Evolutionary conservation across 2,329 filamentous ascomycete species (phyloP), one percentile per base, ranked within the genome.

Genomic region (Lecanicillium sp.): DNA sequence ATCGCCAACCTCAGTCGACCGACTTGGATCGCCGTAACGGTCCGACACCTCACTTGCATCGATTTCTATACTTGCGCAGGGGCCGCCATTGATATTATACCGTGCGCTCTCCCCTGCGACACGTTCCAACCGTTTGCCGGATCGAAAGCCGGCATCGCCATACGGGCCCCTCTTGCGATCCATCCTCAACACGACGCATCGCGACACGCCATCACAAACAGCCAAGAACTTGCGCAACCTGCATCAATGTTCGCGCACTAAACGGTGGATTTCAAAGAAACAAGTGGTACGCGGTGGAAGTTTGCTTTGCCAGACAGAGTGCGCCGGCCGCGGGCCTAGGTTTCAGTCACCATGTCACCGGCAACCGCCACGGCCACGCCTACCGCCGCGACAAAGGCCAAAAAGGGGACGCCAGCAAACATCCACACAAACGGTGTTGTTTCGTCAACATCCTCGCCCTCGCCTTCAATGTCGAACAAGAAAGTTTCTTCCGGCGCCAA

Each of bases 361-460:
- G 67, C 72, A 53, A 70, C 72, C 54, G 66, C 71, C 43, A 63
- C 66, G 41, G 49, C 54, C 37, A 64, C 63, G 49, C 64, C 65
- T 42, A 60, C 62, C 54, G 63, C 59, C 50, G 53, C 61, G 48
- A 58, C 57, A 48, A 87, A 87, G 62, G 72, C 77, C 47, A 87
- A 87, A 63, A 79, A 81, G 27, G 79, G 79, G 44, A 66, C 74
- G 37, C 78, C 79, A 28, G 71, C 80, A 33, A 73, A 77, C 32
- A 75, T 83, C 41, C 80, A 83, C 56, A 74, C 77, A 44, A 84
- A 84, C 59, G 78, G 79, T 25, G 62, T 66, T 43, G 65, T 66
- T 46, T 61, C 75, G 17, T 71, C 74, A 2, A 71, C 74, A 43
- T 73, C 77, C 4, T 81, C 78, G 3, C 71, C 79, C 2, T 76